Base-by-base conservation (phyloP, 345 rosid species). In the Gossypium herbaceum region DNA sequence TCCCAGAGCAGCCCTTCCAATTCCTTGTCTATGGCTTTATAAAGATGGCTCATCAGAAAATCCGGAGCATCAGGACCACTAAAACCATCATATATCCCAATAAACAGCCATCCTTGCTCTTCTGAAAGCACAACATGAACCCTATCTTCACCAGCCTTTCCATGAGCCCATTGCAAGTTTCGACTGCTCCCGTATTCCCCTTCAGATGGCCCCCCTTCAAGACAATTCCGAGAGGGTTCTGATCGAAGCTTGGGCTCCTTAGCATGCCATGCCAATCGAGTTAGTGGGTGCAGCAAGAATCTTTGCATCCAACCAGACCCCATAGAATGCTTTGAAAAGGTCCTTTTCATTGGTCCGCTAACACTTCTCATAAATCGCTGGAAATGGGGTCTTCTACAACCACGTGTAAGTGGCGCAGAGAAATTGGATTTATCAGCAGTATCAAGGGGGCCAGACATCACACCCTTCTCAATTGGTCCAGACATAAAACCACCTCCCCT, bases 41-140 rank as follows among this genome's bases (percentile, higher is more conserved):
- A 92, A 47, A 94, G 90, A 85, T 91, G 85, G 82, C 89, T 85
- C 94, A 94, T 93, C 41, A 94, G 84, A 76, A 92, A 94, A 74
- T 94, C 98, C 0, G 98, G 97, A 22, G 98, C 98, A 88, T 94
- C 98, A 7, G 98, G 98, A 59, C 98, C 98, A 77, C 93, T 94
- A 80, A 94, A 94, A 64, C 98, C 98, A 83, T 94, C 98, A 84
- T 94, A 94, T 76, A 94, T 94, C 64, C 97, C 98, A n/a, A 92
- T 87, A 82, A 86, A 94, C 61, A 94, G 81, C 98, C 98, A 94
- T 75, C 98, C 97, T 77, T 94, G 97, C 75, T 94, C 97, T 78
- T 94, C 98, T n/a, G 97, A 94, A 74, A 94, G 90, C 81, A 94
- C 97, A 29, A 94, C 94, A 75, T 94, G 98, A 74, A 94, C 94